Conservation (phyloP, 257 asterid genomes). For the Przewalskia tangutica region DNA sequence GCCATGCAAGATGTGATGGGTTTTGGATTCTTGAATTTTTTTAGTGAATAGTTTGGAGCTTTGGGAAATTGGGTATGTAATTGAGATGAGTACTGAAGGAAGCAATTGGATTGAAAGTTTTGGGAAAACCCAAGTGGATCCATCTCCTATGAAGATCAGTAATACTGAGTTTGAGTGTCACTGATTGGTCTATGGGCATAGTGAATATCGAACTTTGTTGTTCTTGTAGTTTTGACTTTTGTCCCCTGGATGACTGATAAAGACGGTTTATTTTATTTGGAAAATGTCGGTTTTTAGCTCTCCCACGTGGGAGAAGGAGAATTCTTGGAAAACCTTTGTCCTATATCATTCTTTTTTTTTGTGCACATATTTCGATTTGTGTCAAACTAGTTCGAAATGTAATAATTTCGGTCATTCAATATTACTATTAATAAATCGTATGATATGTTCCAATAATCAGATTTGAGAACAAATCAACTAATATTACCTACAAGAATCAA, state of each 20-base stretch:
- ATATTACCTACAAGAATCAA: too few species aligned
- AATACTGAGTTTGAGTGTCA: not conserved
- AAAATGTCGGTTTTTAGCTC: not conserved
- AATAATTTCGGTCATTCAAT: too few species aligned
- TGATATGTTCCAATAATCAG: too few species aligned
- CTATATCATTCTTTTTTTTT: not conserved
- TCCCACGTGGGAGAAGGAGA: not conserved
- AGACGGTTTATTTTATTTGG: slow-evolving; percentile 1
- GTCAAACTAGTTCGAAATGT: too few species aligned
- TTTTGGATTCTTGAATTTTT: slow-evolving; percentile 7
- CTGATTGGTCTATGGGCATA: slow-evolving; percentile 22
- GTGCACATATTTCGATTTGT: not conserved
- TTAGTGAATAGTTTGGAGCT: not conserved
- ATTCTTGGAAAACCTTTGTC: not conserved
- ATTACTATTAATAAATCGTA: too few species aligned
- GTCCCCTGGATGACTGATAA: not conserved
- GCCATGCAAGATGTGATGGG: slow-evolving; percentile 34
- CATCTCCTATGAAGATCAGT: slow-evolving; percentile 5
- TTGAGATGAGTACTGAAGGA: slow-evolving; percentile 1
- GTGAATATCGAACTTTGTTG: not conserved
- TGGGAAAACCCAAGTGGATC: slow-evolving; percentile 24
- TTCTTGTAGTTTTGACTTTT: not conserved
- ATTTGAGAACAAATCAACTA: too few species aligned
- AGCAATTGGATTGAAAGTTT: slow-evolving; percentile 14
- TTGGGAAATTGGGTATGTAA: not conserved